Evolutionary conservation across 2,329 filamentous ascomycete species (phyloP).

Genomic region (Dothideomycetes sp.): DNA sequence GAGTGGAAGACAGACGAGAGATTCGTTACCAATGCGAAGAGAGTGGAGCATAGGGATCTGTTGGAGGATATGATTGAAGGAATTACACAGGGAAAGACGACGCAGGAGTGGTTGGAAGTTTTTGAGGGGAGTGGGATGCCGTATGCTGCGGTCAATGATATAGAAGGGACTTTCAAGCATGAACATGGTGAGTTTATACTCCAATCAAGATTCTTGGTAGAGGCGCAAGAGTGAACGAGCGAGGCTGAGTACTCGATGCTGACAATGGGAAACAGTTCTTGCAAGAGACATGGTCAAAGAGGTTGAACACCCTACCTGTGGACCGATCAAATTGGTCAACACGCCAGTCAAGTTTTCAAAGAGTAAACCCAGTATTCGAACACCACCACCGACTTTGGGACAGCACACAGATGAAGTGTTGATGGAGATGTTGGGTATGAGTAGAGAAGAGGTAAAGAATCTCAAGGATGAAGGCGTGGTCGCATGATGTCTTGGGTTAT

Average conservation of each 20-base stretch:
- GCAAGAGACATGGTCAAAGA: slow-evolving; percentile 86
- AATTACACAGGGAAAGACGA: slow-evolving; percentile 67
- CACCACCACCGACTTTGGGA: slow-evolving; percentile 72
- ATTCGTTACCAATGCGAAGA: slow-evolving; percentile 50
- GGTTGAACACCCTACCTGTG: slow-evolving; percentile 73
- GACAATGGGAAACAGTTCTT: slow-evolving; percentile 34
- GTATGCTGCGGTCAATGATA: slow-evolving; percentile 89
- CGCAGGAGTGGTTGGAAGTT: slow-evolving; percentile 74
- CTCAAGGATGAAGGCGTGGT: slow-evolving; percentile 62
- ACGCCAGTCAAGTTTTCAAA: slow-evolving; percentile 92
- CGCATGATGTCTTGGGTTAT: slow-evolving; percentile 34
- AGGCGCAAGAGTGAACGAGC: no score
- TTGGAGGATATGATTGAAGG: slow-evolving; percentile 73
- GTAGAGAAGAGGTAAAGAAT: slow-evolving; percentile 47
- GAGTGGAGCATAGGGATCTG: slow-evolving; percentile 60
- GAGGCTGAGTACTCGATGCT: neutral
- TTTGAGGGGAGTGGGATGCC: slow-evolving; percentile 91
- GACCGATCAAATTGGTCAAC: slow-evolving; percentile 81
- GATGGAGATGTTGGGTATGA: slow-evolving; percentile 51
- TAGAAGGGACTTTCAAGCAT: slow-evolving; percentile 74
- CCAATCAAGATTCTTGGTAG: neutral
- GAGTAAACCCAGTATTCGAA: slow-evolving; percentile 65
- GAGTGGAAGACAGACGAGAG: slow-evolving; percentile 50
- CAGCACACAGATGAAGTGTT: slow-evolving; percentile 79
- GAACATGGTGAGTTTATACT: slow-evolving; percentile 55